Percentiles rank a stretch among this genome's conserved stretches.
Conservation (phyloP, 495 filamentous ascomycete genomes). For the Lepidopterella palustris region DNA sequence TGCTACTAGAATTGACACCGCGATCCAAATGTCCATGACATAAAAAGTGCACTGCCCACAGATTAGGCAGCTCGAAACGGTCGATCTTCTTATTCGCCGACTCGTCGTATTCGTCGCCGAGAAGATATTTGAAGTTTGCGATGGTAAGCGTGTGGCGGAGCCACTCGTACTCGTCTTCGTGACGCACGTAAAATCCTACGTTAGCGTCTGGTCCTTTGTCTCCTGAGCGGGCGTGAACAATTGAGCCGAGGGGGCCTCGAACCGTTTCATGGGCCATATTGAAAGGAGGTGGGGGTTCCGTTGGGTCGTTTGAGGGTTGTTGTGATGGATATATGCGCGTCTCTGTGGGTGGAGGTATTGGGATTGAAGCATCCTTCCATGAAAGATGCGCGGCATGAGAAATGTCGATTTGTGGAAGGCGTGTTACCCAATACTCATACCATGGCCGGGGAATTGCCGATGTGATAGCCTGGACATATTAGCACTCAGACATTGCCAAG, state of each 20-base stretch:
- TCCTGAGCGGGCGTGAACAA: constrained; percentile 30
- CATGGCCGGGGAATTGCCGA: constrained; percentile 25
- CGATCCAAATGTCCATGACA: constrained; percentile 27
- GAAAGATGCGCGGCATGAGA: constrained; percentile 21
- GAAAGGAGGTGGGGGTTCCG: constrained; percentile 21
- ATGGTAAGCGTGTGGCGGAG: constrained; percentile 15
- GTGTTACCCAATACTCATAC: constrained; percentile 31
- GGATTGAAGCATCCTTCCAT: constrained; percentile 13
- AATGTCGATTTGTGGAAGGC: constrained; percentile 30
- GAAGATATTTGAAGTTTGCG: constrained; percentile 22
- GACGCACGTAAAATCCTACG: constrained; percentile 31
- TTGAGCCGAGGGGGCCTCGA: constrained; percentile 29
- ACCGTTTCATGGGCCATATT: constrained; percentile 23
- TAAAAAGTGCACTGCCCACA: constrained; percentile 28
- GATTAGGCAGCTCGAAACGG: constrained; percentile 23
- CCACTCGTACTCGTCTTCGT: constrained; percentile 27
- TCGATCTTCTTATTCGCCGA: constrained; percentile 22
- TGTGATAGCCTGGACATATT: constrained; percentile 18
- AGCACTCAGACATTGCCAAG: constrained; percentile 18
- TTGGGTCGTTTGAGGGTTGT: constrained; percentile 27
- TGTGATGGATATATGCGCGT: constrained; percentile 14
- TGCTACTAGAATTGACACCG: constrained; percentile 23
- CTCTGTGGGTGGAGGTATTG: constrained; percentile 9
- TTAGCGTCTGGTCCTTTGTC: constrained; percentile 34
- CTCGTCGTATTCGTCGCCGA: constrained; percentile 15